Evolutionary conservation across 2,329 filamentous ascomycete species (phyloP).

Genomic region (Camptophora hylomeconis): DNA sequence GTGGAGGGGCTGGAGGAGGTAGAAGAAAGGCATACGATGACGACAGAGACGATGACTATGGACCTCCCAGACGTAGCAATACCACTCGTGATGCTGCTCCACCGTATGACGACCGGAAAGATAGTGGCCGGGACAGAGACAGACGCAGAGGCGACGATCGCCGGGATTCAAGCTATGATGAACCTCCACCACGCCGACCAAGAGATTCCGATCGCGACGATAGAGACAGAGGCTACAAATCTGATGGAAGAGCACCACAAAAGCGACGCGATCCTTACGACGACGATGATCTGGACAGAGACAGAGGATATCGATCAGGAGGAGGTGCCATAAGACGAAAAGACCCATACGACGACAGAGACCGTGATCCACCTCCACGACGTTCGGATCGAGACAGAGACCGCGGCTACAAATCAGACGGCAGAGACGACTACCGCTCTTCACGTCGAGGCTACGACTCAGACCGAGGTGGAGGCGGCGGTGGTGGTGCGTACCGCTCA

Average conservation of each 20-base stretch:
- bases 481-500: constrained; percentile 3
- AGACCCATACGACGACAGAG: constrained; percentile 12
- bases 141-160: constrained; percentile 9
- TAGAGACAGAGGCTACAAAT: constrained; percentile 11
- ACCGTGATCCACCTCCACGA: constrained; percentile 4
- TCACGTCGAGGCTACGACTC: constrained; percentile 3
- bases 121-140: constrained; percentile 3
- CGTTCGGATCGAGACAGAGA: constrained; percentile 11
- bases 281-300: constrained; percentile 11
- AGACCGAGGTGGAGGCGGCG: constrained; percentile 10
- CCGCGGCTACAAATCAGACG: constrained; percentile 3
- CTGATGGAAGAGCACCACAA: constrained; percentile 8
- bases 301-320: constrained; percentile 7
- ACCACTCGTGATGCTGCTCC: constrained; percentile 1
- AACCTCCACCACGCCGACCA: constrained; percentile 8
- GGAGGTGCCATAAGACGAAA: constrained; percentile 7
- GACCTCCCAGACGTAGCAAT: constrained; percentile 3
- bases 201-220: constrained; percentile 10
- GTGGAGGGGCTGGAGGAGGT: constrained; percentile 1
- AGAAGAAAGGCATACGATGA: constrained; percentile 2
- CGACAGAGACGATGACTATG: constrained; percentile 5
- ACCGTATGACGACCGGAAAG: neutral
- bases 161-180: constrained; percentile 10
- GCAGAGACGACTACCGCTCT: constrained; percentile 3
- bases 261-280: constrained; percentile 6